Conservation (phyloP, 2,329 filamentous ascomycete genomes). For the Colletotrichum sp. region DNA sequence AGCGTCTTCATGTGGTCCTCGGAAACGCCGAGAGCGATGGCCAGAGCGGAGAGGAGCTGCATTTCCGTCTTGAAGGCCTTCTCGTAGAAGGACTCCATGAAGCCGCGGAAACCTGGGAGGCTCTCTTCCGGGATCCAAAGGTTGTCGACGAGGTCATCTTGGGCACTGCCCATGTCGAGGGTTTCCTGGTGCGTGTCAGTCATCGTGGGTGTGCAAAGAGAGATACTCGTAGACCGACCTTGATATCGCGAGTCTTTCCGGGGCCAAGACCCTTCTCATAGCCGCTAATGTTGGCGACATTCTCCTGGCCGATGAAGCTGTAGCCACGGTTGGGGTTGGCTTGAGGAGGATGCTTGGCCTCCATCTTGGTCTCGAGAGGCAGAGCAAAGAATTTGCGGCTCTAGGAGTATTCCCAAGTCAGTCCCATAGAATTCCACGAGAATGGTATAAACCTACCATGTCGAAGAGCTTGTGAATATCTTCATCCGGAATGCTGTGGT, state of each 20-base stretch:
- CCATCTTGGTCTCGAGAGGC: slow-evolving; percentile 29
- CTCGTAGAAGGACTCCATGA: slow-evolving; percentile 35
- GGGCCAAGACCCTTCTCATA: slow-evolving; percentile 15
- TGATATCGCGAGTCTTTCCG: neutral
- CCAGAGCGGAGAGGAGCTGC: slow-evolving; percentile 33
- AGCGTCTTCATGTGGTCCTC: slow-evolving; percentile 18
- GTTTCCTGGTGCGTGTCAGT: neutral
- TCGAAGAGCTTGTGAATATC: slow-evolving; percentile 27
- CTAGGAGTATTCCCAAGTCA: neutral
- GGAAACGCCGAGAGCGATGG: slow-evolving; percentile 35
- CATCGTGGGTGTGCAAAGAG: accelerated
- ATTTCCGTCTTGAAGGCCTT: slow-evolving; percentile 31
- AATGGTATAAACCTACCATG: neutral
- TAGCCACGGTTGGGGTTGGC: slow-evolving; percentile 35
- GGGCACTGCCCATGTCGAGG: neutral
- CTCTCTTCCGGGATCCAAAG: slow-evolving; percentile 42
- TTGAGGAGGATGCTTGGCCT: slow-evolving; percentile 31
- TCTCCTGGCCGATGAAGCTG: slow-evolving; percentile 33
- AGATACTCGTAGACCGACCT: neutral
- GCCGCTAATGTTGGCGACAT: slow-evolving; percentile 28
- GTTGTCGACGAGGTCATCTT: slow-evolving; percentile 29
- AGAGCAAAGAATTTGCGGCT: slow-evolving; percentile 22
- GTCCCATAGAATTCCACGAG: accelerated
- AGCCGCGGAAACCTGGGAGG: slow-evolving; percentile 40
- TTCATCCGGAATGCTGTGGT: slow-evolving; percentile 27